Percentiles rank a stretch among this genome's conserved stretches.
Conservation (phyloP, 1,139 yeast genomes). For the Scheffersomyces illinoinensis region DNA sequence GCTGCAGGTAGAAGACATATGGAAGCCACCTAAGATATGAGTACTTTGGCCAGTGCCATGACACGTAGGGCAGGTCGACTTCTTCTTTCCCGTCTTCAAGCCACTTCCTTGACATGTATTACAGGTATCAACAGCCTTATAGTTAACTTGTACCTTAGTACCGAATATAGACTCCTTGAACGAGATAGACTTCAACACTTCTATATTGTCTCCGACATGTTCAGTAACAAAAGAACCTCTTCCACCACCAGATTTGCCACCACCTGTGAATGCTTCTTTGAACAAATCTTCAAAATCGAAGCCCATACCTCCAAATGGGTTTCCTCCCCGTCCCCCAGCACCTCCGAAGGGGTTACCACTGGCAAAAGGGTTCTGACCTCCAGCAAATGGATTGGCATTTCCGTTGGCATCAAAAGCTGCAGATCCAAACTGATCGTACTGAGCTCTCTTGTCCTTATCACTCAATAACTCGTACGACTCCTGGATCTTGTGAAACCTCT, state of each 20-base stretch:
- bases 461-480: constrained; percentile 91
- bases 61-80: constrained; percentile 81
- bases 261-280: constrained; percentile 64
- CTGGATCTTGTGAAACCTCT: constrained; percentile 87
- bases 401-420: constrained; percentile 76
- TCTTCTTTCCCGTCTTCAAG: constrained; percentile 71
- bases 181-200: constrained; percentile 68
- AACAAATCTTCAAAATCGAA: constrained; percentile 86
- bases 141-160: constrained; percentile 62
- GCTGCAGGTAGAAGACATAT: constrained; percentile 91
- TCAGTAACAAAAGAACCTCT: constrained; percentile 58
- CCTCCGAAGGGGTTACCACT: constrained; percentile 43
- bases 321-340: constrained; percentile 33
- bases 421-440: constrained; percentile 90
- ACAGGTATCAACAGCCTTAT: constrained; percentile 78
- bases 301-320: constrained; percentile 51
- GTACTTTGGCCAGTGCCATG: constrained; percentile 93
- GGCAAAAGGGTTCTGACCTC: constrained; percentile 43
- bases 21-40: constrained; percentile 91
- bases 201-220: constrained; percentile 88
- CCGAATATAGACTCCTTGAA: constrained; percentile 92
- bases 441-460: constrained; percentile 83
- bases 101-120: constrained; percentile 83
- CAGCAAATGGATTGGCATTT: constrained; percentile 57
- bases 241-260: constrained; percentile 35